Evolutionary conservation across 495 filamentous ascomycete genomes (phyloP).

Genomic region (Viridothelium virens): DNA sequence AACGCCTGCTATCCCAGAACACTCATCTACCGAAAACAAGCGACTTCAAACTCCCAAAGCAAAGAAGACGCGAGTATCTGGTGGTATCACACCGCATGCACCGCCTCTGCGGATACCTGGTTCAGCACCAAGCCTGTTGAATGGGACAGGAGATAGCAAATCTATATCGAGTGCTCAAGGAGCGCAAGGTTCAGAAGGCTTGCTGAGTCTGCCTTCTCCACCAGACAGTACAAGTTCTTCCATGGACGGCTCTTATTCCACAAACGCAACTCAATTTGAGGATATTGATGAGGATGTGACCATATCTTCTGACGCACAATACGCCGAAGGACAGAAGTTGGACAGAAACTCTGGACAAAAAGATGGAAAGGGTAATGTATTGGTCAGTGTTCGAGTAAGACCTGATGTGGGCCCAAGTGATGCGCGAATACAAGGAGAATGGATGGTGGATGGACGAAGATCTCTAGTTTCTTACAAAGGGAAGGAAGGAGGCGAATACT

Average conservation of each 20-base stretch:
- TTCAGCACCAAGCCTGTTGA: slow-evolving; percentile 60
- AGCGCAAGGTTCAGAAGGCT: slow-evolving; percentile 58
- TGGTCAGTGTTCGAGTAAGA: slow-evolving; percentile 89
- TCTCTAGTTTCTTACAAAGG: slow-evolving; percentile 76
- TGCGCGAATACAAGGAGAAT: slow-evolving; percentile 68
- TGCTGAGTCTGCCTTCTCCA: slow-evolving; percentile 66
- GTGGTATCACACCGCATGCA: background rate
- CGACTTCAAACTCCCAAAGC: background rate
- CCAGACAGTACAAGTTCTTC: slow-evolving; percentile 83
- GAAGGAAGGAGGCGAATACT: slow-evolving; percentile 84
- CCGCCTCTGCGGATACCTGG: slow-evolving; percentile 23
- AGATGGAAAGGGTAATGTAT: slow-evolving; percentile 83
- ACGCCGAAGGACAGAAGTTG: slow-evolving; percentile 38
- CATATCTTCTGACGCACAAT: background rate
- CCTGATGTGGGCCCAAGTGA: slow-evolving; percentile 64
- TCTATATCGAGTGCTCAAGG: slow-evolving; percentile 52
- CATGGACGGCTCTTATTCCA: slow-evolving; percentile 81
- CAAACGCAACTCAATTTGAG: slow-evolving; percentile 80
- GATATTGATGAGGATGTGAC: slow-evolving; percentile 51
- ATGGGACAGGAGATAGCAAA: slow-evolving; percentile 67
- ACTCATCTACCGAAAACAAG: slow-evolving; percentile 17
- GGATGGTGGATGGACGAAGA: slow-evolving; percentile 81
- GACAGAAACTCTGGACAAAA: slow-evolving; percentile 25
- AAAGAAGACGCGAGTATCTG: background rate
- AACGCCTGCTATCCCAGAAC: slow-evolving; percentile 26